These are phyloP conservation scores for Komagataella pastoris DNA, from an alignment of 805 yeast genomes.

Conservation along the genomic window DNA sequence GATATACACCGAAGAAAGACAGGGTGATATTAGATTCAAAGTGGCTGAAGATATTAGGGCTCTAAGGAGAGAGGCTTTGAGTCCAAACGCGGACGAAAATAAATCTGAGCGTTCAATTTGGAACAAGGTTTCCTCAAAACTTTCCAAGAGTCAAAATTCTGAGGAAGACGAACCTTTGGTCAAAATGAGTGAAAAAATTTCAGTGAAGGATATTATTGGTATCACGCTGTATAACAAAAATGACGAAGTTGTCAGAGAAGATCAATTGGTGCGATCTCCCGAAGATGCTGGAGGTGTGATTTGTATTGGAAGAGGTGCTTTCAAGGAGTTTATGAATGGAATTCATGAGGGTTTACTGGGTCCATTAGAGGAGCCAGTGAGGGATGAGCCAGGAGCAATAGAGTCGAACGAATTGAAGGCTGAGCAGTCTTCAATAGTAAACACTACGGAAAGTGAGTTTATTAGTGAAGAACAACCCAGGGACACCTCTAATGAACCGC, in stretches of 20 bases:
- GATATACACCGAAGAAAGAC: constrained; percentile 61
- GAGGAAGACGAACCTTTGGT: constrained; percentile 14
- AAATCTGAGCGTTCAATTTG: constrained; percentile 3
- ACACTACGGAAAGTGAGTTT: not conserved
- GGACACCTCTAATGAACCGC: not conserved
- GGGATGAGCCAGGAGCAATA: constrained; percentile 2
- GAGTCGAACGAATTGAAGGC: constrained; percentile 2
- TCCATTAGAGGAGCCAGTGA: constrained; percentile 43
- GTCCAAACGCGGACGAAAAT: constrained; percentile 5
- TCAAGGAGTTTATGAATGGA: constrained; percentile 83
- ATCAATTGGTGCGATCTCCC: constrained; percentile 30
- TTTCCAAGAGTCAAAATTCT: constrained; percentile 6
- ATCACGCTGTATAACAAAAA: constrained; percentile 26
- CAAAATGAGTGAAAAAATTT: constrained; percentile 22
- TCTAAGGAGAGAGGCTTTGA: constrained; percentile 35
- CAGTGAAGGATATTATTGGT: constrained; percentile 40
- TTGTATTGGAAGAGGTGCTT: constrained; percentile 92
- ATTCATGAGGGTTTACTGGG: constrained; percentile 92
- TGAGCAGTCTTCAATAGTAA: not conserved
- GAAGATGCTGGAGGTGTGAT: constrained; percentile 69
- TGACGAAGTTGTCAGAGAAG: constrained; percentile 23
- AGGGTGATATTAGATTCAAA: constrained; percentile 72
- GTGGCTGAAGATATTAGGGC: constrained; percentile 79
- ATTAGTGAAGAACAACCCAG: not conserved
- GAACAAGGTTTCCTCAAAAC: not conserved